These are phyloP conservation scores for Colletotrichum melonis DNA, from an alignment of 2,329 filamentous ascomycete species.

Conservation along the genomic window DNA sequence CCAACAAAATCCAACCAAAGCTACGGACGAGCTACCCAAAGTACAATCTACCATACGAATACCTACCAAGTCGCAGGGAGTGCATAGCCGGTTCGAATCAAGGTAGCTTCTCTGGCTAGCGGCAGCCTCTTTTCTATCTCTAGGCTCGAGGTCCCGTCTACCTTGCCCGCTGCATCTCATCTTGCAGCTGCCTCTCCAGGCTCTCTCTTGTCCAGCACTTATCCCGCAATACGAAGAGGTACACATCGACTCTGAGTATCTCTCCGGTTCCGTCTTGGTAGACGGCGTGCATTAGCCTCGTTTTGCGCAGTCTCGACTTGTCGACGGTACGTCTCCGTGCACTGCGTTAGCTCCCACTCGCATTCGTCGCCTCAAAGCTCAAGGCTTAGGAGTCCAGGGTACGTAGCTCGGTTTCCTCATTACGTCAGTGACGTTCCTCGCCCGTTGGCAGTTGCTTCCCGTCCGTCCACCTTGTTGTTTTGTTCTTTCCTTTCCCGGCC, in stretches of 20 bases:
- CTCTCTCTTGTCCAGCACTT: not conserved
- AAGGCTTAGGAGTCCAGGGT: not conserved
- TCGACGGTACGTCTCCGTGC: not conserved
- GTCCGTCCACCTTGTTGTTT: not conserved
- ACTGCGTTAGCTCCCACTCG: slow-evolving; percentile 15
- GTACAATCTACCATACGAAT: not conserved
- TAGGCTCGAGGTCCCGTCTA: not conserved
- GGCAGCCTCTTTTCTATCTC: not conserved
- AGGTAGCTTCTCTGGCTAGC: not conserved
- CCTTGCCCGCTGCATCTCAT: not conserved
- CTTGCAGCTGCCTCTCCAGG: not conserved
- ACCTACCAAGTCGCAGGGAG: not conserved
- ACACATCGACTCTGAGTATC: not conserved
- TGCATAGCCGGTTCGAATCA: slow-evolving; percentile 25
- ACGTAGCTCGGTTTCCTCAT: slow-evolving; percentile 7
- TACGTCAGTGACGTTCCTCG: slow-evolving; percentile 21
- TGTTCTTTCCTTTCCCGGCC: not conserved
- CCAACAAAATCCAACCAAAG: slow-evolving; percentile 15
- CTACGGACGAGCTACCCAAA: not conserved
- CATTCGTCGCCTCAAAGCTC: slow-evolving; percentile 18
- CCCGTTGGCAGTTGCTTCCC: not conserved
- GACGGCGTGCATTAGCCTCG: slow-evolving; percentile 25
- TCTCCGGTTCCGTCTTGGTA: slow-evolving; percentile 24
- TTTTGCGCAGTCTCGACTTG: not conserved
- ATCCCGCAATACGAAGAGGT: not conserved